Evolutionary conservation across 2,329 filamentous ascomycete genomes (phyloP).

Genomic region (Trichoderma pleuroti): DNA sequence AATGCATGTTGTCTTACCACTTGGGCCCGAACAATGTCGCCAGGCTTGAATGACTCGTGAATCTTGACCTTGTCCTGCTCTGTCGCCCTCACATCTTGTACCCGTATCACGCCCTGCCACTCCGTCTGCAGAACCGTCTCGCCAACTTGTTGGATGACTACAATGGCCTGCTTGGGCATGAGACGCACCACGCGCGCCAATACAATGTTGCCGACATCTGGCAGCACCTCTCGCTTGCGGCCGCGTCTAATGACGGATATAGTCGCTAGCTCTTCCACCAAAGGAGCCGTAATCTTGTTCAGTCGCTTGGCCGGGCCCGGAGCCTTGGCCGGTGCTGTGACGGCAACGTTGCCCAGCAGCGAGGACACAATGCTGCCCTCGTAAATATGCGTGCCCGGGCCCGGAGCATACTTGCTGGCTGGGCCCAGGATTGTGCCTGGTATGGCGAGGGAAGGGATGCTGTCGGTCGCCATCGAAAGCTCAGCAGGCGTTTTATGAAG

Average conservation of each 20-base stretch:
- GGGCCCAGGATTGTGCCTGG: constrained; percentile 80
- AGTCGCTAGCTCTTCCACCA: constrained; percentile 45
- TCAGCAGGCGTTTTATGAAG: background rate
- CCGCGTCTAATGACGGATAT: constrained; percentile 53
- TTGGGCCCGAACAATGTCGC: constrained; percentile 82
- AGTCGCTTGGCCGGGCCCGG: constrained; percentile 56
- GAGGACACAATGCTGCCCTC: constrained; percentile 74
- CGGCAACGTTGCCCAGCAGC: constrained; percentile 67
- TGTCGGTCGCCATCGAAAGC: constrained; percentile 33
- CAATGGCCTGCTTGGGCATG: constrained; percentile 77
- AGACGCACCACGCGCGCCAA: constrained; percentile 84
- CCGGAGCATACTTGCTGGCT: constrained; percentile 63
- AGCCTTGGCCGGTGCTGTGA: constrained; percentile 46
- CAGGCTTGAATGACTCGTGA: constrained; percentile 85
- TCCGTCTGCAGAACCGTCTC: constrained; percentile 69
- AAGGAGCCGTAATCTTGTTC: constrained; percentile 52
- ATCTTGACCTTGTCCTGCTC: constrained; percentile 95
- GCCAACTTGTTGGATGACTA: constrained; percentile 81
- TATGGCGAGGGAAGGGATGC: constrained; percentile 57
- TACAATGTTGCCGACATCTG: constrained; percentile 75
- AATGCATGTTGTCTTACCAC: constrained; percentile 56
- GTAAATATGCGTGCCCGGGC: constrained; percentile 80
- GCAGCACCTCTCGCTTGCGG: constrained; percentile 67
- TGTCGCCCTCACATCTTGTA: constrained; percentile 88
- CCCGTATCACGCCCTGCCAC: constrained; percentile 80